Base-by-base conservation (phyloP, 2,329 filamentous ascomycete species). In the Exophiala dermatitidis region DNA sequence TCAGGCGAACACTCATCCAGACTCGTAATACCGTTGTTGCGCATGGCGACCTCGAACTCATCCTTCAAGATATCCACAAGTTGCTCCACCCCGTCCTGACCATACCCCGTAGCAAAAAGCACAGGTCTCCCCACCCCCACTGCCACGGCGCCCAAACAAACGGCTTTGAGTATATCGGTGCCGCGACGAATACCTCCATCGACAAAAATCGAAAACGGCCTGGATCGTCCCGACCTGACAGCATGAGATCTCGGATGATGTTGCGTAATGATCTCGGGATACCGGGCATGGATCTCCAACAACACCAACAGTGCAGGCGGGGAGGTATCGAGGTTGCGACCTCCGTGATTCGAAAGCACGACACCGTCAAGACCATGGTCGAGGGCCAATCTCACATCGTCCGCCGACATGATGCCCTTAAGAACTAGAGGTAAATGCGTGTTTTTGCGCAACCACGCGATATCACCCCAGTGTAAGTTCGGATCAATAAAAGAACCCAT, bases 291-390 rank as follows among this genome's bases (percentile, higher is more conserved):
- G 9, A 80, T 71, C 59, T 80, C 77, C 2, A 80, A 64, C 0
- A 80, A 68, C 0, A 76, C 75, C 12, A 80, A 67, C 4, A 80
- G 74, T 0, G 72, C 72, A 0, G 77, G 73, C 31, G 64, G 76
- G 40, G 67, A 71, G 32, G 75, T 77, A 48, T 82, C 79, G 1
- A 80, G 68, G 3, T 78, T 77, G n/a, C 80, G 68, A 2, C 80
- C 80, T 9, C 80, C 80, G 53, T 83, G 80, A 57, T 83, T 83
- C 57, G 74, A 79, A 30, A 83, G 59, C 51, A 81, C 63, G 38
- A 83, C 77, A 1, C 79, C 79, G 53, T 81, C 74, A 29, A 77
- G 68, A 0, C 77, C 77, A 52, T 72, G 66, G 41, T 75, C 65
- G 49, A 76, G 72, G 0, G 80, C 79, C 33, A 73, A 62, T n/a